Evolutionary conservation across 441 rosid species (phyloP), one percentile per base, ranked within the genome.

Genomic region (Gossypium gossypioides): DNA sequence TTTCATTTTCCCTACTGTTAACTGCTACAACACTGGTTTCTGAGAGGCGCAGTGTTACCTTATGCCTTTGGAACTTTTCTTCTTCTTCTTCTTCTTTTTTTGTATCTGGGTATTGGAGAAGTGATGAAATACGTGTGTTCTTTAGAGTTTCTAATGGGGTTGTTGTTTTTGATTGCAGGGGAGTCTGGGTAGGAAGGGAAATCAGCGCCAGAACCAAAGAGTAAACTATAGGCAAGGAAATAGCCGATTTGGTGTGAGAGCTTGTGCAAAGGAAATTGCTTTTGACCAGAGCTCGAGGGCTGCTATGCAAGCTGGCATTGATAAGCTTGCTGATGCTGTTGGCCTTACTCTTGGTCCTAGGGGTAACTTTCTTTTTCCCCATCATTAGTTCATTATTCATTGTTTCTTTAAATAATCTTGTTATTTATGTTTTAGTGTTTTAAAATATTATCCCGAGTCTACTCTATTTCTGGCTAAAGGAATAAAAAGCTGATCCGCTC

Each of bases 321-420:
- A 95, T 74, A 95, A 91, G 86, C 97, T 95, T 73, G 88, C 97
- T 48, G 99, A 92, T 76, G 86, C 84, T 51, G 98, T 95, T 42
- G 98, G 85, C 56, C 95, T 95, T 61, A 95, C 99, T 48, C 98
- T 92, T 52, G 99, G 99, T 25, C 99, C 99, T 3, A 87, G 97
- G 82, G 99, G 99, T 95, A 84, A 59, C 67, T 16, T 25, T 46
- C 55, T 72, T 69, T 46, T 69, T 68, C 44, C 22, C 27, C 4
- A 8, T 32, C 32, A 25, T 32, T 16, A 10, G 1, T 5, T 22
- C 42, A 22, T 15, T 25, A 0, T 1, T 5, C 61, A 1, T 37
- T 52, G 27, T 54, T 15, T n/a, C 9, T 10, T 4, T 54, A 50
- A 4, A 16, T 4, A 27, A 51, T 51, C 16, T 21, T 15, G 10